Evolutionary conservation across 768 basidiomycete genomes (phyloP).

Genomic region (Lyophyllum semitale): DNA sequence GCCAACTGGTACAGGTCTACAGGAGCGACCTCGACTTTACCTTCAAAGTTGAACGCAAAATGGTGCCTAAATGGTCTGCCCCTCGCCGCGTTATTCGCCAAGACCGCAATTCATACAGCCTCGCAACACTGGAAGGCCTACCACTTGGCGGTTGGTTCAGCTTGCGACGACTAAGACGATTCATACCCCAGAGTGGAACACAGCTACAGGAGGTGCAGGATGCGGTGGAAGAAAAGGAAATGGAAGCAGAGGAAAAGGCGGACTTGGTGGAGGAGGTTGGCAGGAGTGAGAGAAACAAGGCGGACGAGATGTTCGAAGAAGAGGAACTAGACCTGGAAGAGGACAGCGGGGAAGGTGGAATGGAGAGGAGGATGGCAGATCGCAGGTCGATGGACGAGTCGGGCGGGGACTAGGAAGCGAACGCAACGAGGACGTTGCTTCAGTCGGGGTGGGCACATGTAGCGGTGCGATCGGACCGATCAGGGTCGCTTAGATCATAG

Average conservation of each 20-base stretch:
- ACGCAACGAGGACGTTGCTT: conserved; percentile 6
- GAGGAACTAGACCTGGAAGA: too few species aligned
- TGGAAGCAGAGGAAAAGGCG: background rate
- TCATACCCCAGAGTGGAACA: conserved; percentile 20
- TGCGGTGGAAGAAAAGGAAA: background rate
- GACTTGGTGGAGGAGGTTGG: background rate
- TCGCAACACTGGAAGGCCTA: conserved; percentile 17
- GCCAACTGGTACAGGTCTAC: conserved; percentile 11
- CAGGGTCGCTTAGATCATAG: background rate
- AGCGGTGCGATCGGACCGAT: background rate
- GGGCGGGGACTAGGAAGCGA: background rate
- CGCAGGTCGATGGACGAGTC: background rate
- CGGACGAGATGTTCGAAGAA: background rate
- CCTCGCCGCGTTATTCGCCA: conserved; percentile 14
- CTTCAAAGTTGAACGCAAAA: conserved; percentile 18
- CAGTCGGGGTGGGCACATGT: conserved; percentile 6
- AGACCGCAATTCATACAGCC: conserved; percentile 22
- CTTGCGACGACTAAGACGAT: conserved; percentile 14
- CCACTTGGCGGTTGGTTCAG: conserved; percentile 14
- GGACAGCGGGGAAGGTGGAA: too few species aligned
- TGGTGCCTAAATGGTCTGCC: conserved; percentile 28
- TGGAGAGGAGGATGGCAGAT: background rate
- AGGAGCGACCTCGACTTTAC: conserved; percentile 10
- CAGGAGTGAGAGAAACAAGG: background rate
- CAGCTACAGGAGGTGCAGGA: conserved; percentile 15